Evolutionary conservation across 2,329 filamentous ascomycete genomes (phyloP), one percentile per base, ranked within the genome.

Genomic region (Colletotrichum tabaci): DNA sequence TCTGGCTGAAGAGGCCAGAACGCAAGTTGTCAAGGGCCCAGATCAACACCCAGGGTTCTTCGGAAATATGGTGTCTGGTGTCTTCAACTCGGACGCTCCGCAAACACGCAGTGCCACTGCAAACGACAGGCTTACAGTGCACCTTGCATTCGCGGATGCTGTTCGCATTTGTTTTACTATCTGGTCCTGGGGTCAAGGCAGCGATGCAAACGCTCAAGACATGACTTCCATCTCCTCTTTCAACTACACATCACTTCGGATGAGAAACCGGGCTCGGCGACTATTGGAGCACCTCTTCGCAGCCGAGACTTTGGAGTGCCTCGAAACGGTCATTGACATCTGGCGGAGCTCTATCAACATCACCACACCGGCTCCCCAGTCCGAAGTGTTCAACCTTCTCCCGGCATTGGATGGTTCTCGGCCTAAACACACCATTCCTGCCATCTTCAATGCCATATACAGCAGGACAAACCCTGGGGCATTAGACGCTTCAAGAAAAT

Each of bases 61-160:
- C 77, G 95, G 95, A 55, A 97, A 94, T 76, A 97, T 98, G 90
- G 94, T 97, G 1, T 96, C 95, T 0, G 94, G 94, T 1, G 94
- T 98, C 0, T 98, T 98, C 79, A 89, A 94, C 47, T 90, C 93
- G 0, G 95, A 98, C 71, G 86, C 89, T 0, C 91, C 89, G 2
- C 93, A 95, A 72, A 88, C 90, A n/a, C 91, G 95, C 60, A 94
- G 92, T 71, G 90, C 92, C 9, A 95, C 94, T n/a, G 95, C 95
- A 10, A 99, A 98, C 77, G 96, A 96, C 76, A 90, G 96, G 56
- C 87, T 99, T 26, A 98, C 96, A 0, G 96, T 99, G 23, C 87
- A 98, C 53, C 87, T 99, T n/a, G 97, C 95, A 13, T 98, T 99
- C 79, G 96, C 98, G 80, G 97, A 99, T 80, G 94, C 95, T 1